phyloP scores from a whole-genome alignment of 2,329 filamentous ascomycete genomes.

The Neopestalotiopsis clavispora region DNA sequence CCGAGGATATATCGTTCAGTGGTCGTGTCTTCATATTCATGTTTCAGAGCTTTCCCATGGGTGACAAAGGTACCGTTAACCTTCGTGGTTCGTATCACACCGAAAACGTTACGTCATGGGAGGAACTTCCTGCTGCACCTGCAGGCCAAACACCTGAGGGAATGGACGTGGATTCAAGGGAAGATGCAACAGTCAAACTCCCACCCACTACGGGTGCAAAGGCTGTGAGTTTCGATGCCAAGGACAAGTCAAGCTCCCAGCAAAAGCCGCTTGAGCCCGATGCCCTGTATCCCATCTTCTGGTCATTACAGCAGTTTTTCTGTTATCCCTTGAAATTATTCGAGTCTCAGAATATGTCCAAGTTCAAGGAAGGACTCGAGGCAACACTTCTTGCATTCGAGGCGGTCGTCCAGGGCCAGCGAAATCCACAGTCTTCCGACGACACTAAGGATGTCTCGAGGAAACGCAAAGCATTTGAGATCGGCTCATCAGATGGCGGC shows the following conservation, averaged over 20 bases:
- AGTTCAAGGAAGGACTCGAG: slow-evolving; percentile 80
- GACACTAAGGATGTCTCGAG: slow-evolving; percentile 64
- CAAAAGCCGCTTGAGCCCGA: slow-evolving; percentile 69
- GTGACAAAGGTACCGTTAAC: slow-evolving; percentile 97
- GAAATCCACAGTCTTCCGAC: slow-evolving; percentile 58
- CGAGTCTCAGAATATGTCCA: slow-evolving; percentile 70
- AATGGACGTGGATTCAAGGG: slow-evolving; percentile 69
- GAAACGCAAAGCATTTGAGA: slow-evolving; percentile 73
- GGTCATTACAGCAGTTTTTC: slow-evolving; percentile 90
- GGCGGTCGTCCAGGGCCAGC: slow-evolving; percentile 54
- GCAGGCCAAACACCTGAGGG: slow-evolving; percentile 45
- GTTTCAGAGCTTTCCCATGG: slow-evolving; percentile 93
- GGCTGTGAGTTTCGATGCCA: slow-evolving; percentile 48
- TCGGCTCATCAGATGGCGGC: slow-evolving; percentile 65
- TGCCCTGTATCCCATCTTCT: slow-evolving; percentile 87
- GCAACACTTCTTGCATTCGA: slow-evolving; percentile 64
- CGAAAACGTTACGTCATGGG: slow-evolving; percentile 90
- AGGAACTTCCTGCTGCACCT: slow-evolving; percentile 54
- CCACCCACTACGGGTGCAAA: slow-evolving; percentile 40
- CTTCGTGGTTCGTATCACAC: slow-evolving; percentile 93
- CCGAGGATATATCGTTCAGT: slow-evolving; percentile 96
- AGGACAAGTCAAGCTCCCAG: slow-evolving; percentile 40
- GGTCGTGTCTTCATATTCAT: slow-evolving; percentile 98
- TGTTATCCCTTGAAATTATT: slow-evolving; percentile 89
- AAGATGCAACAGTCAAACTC: slow-evolving; percentile 30